A percentile compares a stretch with the other conserved stretches of the same genome.
Conservation (phyloP, 306 rosid genomes). For the Medicago truncatula region MtrunA17r5.0-ANR NC_053042.1:38122001-38122500, state of each 20-base stretch:
- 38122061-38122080: too few species aligned
- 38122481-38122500: not conserved
- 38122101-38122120: too few species aligned
- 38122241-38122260: not conserved
- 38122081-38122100: not conserved
- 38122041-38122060: too few species aligned
- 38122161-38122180: too few species aligned
- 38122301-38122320: too few species aligned
- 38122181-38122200: too few species aligned
- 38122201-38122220: too few species aligned
- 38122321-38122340: not conserved
- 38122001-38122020: too few species aligned
- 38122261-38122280: not conserved
- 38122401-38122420: not conserved
- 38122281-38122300: not conserved
- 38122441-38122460: not conserved
- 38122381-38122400: not conserved
- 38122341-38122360: not conserved
- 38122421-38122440: not conserved
- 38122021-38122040: too few species aligned
- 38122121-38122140: too few species aligned
- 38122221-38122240: too few species aligned
- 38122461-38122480: slow-evolving; percentile 26
- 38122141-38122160: too few species aligned
- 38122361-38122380: not conserved